Evolutionary conservation across 164 flowering plant species (phyloP), one percentile per base, ranked within the genome.

Genomic region (Kalanchoe fedtschenkoi): DNA sequence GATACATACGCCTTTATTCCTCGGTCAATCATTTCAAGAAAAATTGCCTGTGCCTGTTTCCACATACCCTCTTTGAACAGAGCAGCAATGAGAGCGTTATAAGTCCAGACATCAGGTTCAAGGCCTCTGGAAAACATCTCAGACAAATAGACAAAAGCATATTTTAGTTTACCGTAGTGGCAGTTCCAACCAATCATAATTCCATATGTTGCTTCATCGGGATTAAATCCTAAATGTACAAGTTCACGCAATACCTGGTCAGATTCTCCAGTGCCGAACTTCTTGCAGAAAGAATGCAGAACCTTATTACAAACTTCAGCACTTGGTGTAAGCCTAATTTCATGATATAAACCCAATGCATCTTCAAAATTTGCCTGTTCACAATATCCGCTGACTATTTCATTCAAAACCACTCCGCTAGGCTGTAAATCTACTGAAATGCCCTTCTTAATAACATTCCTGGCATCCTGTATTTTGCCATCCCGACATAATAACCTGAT

Each of bases 301-400:
- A 88, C 73, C 80, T 68, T 85, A 69, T 90, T 82, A 60, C 89
- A 83, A 64, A 73, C 41, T n/a, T 60, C 16, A 42, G 66, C 51
- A 75, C 80, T 81, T 0, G 91, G 97, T 10, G 66, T 65, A 67
- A 68, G 61, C 16, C 70, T 69, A 61, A 65, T 62, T 64, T 87
- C 96, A 64, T 13, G 60, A 61, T 81, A 80, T 61, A 93, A 84
- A 61, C 75, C 80, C 60, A 84, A 60, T 13, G 81, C 65, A 74
- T 86, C 92, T 13, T 81, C 81, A 72, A 82, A 90, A 66, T 90
- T 95, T 68, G 68, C 76, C 79, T 84, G 81, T 65, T 75, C 77
- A 66, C 86, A 81, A 66, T 88, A 93, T 15, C 80, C 96, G 64
- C 65, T 34, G 39, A 80, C 78, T 63, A 90, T 81, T 62, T 76